Conservation (phyloP, 768 basidiomycete species). For the Leccinum variicolor region DNA sequence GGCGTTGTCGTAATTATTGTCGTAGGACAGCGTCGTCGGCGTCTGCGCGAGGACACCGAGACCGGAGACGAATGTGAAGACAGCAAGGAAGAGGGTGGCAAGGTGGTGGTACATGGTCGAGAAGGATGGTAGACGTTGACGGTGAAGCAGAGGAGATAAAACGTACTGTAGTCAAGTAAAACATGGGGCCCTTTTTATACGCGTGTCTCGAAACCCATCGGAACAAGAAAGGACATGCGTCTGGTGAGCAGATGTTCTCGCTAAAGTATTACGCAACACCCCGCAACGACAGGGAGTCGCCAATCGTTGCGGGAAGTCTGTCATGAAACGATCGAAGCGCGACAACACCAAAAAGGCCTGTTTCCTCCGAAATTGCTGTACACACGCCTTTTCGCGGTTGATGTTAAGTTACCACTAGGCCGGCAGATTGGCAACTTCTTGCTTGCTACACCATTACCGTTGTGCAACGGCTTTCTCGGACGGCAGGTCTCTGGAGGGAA, state of each 20-base stretch:
- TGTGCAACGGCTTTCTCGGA: background rate
- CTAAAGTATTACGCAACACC: background rate
- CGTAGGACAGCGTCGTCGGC: slow-evolving; percentile 32
- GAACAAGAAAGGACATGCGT: background rate
- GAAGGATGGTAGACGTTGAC: background rate
- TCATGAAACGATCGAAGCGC: background rate
- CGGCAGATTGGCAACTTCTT: background rate
- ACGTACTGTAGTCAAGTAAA: background rate
- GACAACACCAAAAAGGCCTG: background rate
- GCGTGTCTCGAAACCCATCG: background rate
- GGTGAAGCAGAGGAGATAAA: background rate
- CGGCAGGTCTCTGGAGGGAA: background rate
- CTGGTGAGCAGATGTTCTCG: background rate
- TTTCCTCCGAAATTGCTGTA: background rate
- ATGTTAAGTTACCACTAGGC: background rate
- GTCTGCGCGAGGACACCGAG: slow-evolving; percentile 22
- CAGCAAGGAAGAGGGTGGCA: slow-evolving; percentile 7
- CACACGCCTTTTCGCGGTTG: background rate
- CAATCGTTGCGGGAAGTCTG: background rate
- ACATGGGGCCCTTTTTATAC: slow-evolving; percentile 18
- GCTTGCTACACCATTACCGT: background rate
- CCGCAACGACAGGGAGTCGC: background rate
- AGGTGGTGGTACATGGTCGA: slow-evolving; percentile 27
- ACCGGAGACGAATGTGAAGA: slow-evolving; percentile 12
- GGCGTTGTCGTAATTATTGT: slow-evolving; percentile 34